Evolutionary conservation across 768 basidiomycete species (phyloP).

Genomic region (Agaricus sinodeliciosus): DNA sequence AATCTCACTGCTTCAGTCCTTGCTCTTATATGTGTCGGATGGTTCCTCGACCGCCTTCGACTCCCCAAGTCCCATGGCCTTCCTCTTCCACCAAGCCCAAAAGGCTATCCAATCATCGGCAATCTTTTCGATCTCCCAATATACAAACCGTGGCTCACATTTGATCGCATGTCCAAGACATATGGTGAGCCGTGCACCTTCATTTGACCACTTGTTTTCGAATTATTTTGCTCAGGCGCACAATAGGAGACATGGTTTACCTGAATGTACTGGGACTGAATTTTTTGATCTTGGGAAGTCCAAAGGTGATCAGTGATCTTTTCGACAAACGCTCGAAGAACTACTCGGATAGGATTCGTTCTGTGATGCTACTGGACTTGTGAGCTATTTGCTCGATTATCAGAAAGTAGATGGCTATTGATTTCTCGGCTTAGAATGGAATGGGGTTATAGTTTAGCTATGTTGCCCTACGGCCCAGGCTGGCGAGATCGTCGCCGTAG

Average conservation of each 20-base stretch:
- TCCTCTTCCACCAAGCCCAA: constrained; percentile 25
- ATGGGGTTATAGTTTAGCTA: constrained; percentile 35
- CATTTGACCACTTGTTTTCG: not conserved
- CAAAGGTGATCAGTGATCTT: constrained; percentile 37
- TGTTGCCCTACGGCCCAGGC: constrained; percentile 31
- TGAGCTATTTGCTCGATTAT: too few species aligned
- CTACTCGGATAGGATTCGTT: constrained; percentile 43
- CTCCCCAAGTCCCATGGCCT: constrained; percentile 1
- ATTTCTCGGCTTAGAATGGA: constrained; percentile 13
- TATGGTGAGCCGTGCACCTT: constrained; percentile 20
- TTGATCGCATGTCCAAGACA: constrained; percentile 23
- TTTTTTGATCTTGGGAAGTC: constrained; percentile 18
- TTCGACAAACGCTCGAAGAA: constrained; percentile 47
- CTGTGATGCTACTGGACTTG: constrained; percentile 29
- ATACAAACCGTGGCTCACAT: constrained; percentile 22
- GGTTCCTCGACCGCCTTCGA: not conserved
- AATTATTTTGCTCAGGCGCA: not conserved
- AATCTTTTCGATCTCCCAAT: constrained; percentile 22
- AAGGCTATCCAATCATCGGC: constrained; percentile 22
- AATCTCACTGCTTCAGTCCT: not conserved
- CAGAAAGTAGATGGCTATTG: not conserved
- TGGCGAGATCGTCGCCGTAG: constrained; percentile 41
- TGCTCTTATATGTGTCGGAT: not conserved
- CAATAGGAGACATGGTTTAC: constrained; percentile 45
- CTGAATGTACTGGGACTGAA: constrained; percentile 35